Base-by-base conservation (phyloP, 164 flowering plant genomes). In the Annona cherimola region DNA sequence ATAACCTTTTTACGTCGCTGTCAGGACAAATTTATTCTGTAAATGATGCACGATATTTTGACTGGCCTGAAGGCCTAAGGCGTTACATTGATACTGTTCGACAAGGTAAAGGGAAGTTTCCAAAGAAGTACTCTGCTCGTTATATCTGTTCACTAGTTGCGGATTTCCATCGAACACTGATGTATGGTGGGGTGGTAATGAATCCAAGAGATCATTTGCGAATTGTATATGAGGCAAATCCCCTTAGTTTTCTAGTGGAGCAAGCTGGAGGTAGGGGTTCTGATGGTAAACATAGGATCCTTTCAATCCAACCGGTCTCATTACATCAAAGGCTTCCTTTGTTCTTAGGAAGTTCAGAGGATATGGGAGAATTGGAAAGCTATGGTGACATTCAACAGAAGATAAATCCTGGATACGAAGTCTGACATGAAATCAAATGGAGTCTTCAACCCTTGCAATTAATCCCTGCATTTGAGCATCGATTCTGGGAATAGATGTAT, bases 11-110 rank as follows among this genome's bases (percentile, higher is more conserved):
- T 67, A 46, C 59, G 2, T 42, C 69, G 61, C 39, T 82, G 39
- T 72, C 94, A 92, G 99, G 99, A 6, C 99, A 95, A 86, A 92
- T 95, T 16, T 95, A 95, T 81, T 95, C 98, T 42, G 97, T 95
- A 11, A 95, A 95, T 75, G 99, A 95, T 84, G 99, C 99, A 20
- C 80, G 98, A 26, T 95, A 92, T 73, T 95, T 92, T 71, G 99
- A 92, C 81, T 95, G 99, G 99, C 98, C 99, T 12, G 93, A 92
- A 76, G 99, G 98, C 35, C 80, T 95, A 60, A 86, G 91, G 83
- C 73, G 69, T 60, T 95, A 95, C 60, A 93, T 92, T 41, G 98
- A 95, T 81, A 95, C 96, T 18, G 83, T 92, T n/a, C 82, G 99
- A 79, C 99, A 92, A 76, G 99, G 99, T 35, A 95, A 91, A 80